phyloP scores from a whole-genome alignment of 2,329 filamentous ascomycete species.

The Alternaria postmessia region DNA sequence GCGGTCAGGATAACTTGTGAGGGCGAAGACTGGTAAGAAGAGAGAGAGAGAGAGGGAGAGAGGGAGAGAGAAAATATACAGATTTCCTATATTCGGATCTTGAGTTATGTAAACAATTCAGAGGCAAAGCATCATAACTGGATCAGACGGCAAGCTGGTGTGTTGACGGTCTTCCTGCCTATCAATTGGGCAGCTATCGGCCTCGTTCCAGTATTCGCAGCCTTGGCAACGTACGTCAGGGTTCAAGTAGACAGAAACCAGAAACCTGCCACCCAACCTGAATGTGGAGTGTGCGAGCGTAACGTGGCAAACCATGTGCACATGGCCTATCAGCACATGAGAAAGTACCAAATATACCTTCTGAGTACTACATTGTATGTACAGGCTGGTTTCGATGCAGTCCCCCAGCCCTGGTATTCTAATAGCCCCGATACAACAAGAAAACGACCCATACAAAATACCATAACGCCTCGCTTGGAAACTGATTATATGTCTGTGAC shows the following conservation, averaged over 20 bases:
- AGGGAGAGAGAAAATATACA: neutral
- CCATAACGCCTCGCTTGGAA: conserved; percentile 19
- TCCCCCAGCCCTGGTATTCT: conserved; percentile 1
- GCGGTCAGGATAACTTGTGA: conserved; percentile 14
- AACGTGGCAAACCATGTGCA: neutral
- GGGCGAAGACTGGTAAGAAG: conserved; percentile 1
- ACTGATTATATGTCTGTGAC: neutral
- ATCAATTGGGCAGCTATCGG: neutral
- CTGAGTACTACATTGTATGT: neutral
- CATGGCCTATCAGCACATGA: neutral
- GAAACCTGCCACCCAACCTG: conserved; percentile 23
- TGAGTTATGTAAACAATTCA: neutral
- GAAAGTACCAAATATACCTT: neutral
- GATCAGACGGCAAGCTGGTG: conserved; percentile 5
- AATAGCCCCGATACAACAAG: conserved; percentile 1
- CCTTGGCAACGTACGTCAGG: conserved; percentile 33
- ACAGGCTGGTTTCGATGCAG: conserved; percentile 7
- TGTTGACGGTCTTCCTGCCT: neutral
- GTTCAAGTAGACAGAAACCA: conserved; percentile 2
- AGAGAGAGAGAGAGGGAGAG: neutral
- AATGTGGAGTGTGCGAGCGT: neutral
- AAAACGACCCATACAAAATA: neutral
- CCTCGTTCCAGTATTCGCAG: conserved; percentile 10
- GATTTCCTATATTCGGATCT: neutral
- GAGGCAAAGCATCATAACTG: neutral